Percentiles rank a stretch among this genome's conserved stretches.
Evolutionary conservation across 257 asterid species (phyloP).

Genomic region (Nicotiana benthamiana): DNA sequence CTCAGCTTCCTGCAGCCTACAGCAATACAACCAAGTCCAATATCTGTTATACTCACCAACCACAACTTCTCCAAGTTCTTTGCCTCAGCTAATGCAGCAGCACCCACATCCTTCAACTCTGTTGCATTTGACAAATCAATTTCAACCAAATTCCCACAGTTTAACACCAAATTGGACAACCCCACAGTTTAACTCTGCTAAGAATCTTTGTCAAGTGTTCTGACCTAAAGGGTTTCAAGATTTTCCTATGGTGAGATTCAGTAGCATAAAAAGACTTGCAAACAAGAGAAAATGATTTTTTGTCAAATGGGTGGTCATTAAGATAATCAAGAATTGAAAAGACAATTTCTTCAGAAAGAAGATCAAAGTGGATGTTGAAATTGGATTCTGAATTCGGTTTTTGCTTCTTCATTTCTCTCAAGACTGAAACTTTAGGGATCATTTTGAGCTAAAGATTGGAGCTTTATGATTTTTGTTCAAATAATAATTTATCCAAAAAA

Average conservation of each 20-base stretch:
- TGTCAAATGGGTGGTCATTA: constrained; percentile 58
- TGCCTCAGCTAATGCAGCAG: constrained; percentile 68
- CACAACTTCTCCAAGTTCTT: constrained; percentile 70
- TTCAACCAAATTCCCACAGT: constrained; percentile 66
- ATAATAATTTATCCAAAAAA: too few relatives aligned
- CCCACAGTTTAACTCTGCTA: constrained; percentile 50
- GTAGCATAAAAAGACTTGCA: constrained; percentile 50
- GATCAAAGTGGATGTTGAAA: constrained; percentile 52
- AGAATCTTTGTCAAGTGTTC: constrained; percentile 44
- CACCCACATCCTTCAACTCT: constrained; percentile 57
- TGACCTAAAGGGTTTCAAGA: constrained; percentile 57
- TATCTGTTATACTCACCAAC: constrained; percentile 72
- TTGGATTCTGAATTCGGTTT: constrained; percentile 19
- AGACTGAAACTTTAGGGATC: constrained; percentile 6
- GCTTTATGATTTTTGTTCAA: too few relatives aligned
- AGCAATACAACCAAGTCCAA: constrained; percentile 89
- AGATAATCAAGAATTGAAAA: constrained; percentile 60
- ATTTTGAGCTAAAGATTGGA: background rate
- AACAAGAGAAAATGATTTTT: constrained; percentile 72
- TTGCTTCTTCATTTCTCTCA: constrained; percentile 57
- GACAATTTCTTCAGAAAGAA: constrained; percentile 61
- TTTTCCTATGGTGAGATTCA: constrained; percentile 62
- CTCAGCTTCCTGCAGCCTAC: constrained; percentile 80
- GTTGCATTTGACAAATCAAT: constrained; percentile 76
- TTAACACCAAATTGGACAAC: constrained; percentile 47